Evolutionary conservation across 1,139 yeast genomes (phyloP).

Genomic region (Hanseniaspora uvarum): DNA sequence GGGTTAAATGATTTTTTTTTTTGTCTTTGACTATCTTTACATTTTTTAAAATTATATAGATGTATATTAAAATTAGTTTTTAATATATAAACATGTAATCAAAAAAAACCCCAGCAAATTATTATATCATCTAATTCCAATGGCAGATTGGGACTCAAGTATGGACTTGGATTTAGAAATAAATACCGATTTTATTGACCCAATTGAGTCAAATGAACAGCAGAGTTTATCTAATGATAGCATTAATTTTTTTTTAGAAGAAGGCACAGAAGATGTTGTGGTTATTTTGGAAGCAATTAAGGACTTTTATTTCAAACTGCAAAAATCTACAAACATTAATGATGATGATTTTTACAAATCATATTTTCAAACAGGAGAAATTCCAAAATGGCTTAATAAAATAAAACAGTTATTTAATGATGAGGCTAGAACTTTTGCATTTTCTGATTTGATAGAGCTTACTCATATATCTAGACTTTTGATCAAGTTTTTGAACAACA

Average conservation of each 20-base stretch:
- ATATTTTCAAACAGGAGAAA: not conserved
- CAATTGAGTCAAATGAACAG: not conserved
- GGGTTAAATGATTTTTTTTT: not conserved
- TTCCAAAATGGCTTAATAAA: not conserved
- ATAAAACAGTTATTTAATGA: not conserved
- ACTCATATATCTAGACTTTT: not conserved
- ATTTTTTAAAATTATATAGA: not conserved
- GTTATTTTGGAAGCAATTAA: not conserved
- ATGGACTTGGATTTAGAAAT: conserved; percentile 5
- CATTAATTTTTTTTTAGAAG: not conserved
- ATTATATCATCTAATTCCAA: not conserved
- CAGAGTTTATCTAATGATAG: not conserved
- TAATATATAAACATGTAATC: not conserved
- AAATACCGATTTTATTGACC: not conserved
- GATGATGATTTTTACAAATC: not conserved
- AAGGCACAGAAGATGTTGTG: not conserved
- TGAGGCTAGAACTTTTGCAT: not conserved
- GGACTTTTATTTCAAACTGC: conserved; percentile 4
- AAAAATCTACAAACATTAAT: not conserved
- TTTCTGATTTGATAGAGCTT: conserved; percentile 10
- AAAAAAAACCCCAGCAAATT: not conserved
- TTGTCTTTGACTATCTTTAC: not conserved
- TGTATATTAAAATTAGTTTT: not conserved
- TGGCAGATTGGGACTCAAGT: not conserved
- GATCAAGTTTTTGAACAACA: conserved; percentile 6